Evolutionary conservation across 352 stramenopile species (phyloP), one percentile per base, ranked within the genome.

Genomic region (Achlya hypogyna): DNA sequence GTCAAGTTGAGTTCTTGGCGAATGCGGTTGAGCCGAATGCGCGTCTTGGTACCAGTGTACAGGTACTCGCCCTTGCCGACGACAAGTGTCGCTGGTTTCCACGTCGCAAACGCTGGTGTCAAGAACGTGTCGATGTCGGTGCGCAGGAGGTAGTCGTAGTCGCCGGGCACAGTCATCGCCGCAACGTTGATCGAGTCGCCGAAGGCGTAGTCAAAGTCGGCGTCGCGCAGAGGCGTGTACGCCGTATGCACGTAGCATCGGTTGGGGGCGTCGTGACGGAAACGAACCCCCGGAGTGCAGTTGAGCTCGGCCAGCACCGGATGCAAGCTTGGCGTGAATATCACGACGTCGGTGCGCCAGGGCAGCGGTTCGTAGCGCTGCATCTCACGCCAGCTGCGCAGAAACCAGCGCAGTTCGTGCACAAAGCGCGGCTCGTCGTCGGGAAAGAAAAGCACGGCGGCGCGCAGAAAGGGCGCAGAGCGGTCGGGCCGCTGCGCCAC

Each of bases 301-400:
- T 32, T 32, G n/a, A 56, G 2, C 4, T 23, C 29, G 22, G 27
- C 6, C n/a, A 43, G 23, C 27, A 23, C 29, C 18, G 29, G 10
- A 9, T 18, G 1, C 31, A 28, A n/a, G 2, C 12, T 31, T 28
- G 22, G 32, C 25, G 59, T 65, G 47, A 45, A 65, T 16, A 65
- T 32, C 18, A 65, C 59, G 23, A 65, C 18, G 32, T 65, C 59
- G n/a, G 59, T 65, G 27, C 59, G 59, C 59, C 59, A 65, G 14
- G 22, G 9, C 35, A 8, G 4, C 5, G 59, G 59, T 45, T 65
- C 59, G 18, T 54, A 2, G 10, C 18, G 38, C 8, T 25, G 5
- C 38, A 65, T 52, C 12, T 32, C 47, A 20, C 29, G 18, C 59
- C 59, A 65, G 43, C 59, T 65, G 20, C 29, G 38, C 10, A 35